Evolutionary conservation across 2,329 filamentous ascomycete species (phyloP).

Genomic region (Penicillium sp.): DNA sequence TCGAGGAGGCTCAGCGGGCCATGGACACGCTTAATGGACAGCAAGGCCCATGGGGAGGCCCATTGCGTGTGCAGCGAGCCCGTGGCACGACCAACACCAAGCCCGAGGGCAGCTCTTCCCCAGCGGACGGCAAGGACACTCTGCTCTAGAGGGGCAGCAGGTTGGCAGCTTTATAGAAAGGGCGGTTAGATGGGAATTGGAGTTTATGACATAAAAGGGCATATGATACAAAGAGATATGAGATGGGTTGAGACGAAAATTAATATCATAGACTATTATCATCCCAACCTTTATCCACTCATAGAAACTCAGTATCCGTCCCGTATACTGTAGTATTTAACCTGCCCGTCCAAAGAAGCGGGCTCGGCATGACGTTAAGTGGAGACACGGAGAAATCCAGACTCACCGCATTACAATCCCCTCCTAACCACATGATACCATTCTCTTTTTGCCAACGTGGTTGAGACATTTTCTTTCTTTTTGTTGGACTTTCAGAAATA

Average conservation of each 20-base stretch:
- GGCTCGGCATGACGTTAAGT: conserved; percentile 29
- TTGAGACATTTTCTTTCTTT: conserved; percentile 3
- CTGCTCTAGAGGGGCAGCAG: not conserved
- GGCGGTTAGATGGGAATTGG: not conserved
- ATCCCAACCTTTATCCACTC: not conserved
- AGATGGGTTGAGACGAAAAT: not conserved
- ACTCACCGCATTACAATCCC: conserved; percentile 25
- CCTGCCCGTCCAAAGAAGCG: not conserved
- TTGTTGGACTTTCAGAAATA: not conserved
- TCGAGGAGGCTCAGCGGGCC: conserved; percentile 57
- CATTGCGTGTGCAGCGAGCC: conserved; percentile 43
- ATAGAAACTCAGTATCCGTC: not conserved
- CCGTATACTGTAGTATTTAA: not conserved
- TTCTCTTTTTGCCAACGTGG: not conserved
- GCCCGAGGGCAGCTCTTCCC: not conserved
- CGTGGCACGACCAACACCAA: conserved; percentile 28
- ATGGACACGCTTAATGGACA: conserved; percentile 47
- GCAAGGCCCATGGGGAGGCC: conserved; percentile 43
- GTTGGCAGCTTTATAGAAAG: not conserved
- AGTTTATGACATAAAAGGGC: not conserved
- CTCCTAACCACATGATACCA: not conserved
- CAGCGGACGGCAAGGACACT: not conserved
- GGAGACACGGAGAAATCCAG: conserved; percentile 25
- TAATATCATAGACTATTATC: not conserved
- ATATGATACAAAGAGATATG: not conserved